Base-by-base conservation (phyloP, 2,329 filamentous ascomycete genomes). In the Aspergillus sp. region DNA sequence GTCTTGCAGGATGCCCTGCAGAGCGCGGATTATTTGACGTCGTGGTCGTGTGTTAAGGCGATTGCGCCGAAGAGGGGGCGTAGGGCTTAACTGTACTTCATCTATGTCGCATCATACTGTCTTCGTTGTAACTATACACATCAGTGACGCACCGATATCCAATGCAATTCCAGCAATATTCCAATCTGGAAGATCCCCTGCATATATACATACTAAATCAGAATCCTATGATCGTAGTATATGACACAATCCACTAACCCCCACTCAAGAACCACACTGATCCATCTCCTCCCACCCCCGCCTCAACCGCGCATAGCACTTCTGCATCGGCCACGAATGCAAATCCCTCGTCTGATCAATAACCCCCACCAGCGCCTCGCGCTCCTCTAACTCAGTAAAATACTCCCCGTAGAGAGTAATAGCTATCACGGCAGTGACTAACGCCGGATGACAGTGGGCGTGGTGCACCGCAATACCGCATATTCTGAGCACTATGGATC, bases 321-420 rank as follows among this genome's bases (percentile, higher is more conserved):
- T 85, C 54, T 79, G 87, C 61, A 80, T 83, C 28, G 80, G 81
- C 54, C 79, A 70, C 3, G 66, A 65, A 51, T 63, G 59, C 13
- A 70, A 48, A 6, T 62, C 62, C 25, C 58, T 63, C 6, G 63
- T 66, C 9, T 21, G 50, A 21, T 64, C 51, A 15, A 70, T 67
- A 15, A 70, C 63, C 1, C 54, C 58, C 7, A 65, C 17, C 15
- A 70, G 38, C 2, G 65, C 61, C 8, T 67, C 59, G 5, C 69
- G 55, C 21, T 67, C 68, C 3, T 53, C 57, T 0, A 9, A 53
- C 2, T 66, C 61, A 1, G 63, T 68, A 15, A 69, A 69, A 36
- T 67, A 69, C 38, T 65, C 64, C 0, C 65, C 63, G 17, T 63
- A 70, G 5, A 69, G 39, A 10, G 52, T 64, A 6, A 65, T 64